These are phyloP conservation scores for Pythium guiyangense DNA, from an alignment of 352 stramenopile species.

Conservation along the genomic window DNA sequence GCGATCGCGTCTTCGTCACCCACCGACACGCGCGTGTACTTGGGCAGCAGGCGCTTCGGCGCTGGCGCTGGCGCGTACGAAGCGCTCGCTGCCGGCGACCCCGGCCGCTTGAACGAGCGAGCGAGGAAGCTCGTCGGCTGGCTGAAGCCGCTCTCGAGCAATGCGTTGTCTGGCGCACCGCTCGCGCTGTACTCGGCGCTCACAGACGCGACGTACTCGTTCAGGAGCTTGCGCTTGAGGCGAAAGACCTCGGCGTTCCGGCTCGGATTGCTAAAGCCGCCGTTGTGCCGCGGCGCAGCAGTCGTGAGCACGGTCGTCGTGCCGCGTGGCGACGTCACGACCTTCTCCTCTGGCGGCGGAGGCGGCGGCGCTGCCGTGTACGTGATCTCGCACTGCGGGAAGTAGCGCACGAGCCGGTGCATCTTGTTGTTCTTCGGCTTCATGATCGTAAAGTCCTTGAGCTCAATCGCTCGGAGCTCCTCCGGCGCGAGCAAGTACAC, in stretches of 20 bases:
- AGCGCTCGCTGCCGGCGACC: constrained; percentile 11
- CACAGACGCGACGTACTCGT: constrained; percentile 47
- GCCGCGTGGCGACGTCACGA: constrained; percentile 44
- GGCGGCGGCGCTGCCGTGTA: constrained; percentile 58
- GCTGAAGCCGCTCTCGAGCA: background rate
- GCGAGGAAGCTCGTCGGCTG: background rate
- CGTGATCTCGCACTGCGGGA: constrained; percentile 61
- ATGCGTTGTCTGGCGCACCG: background rate
- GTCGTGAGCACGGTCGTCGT: constrained; percentile 31
- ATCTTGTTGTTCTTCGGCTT: constrained; percentile 80
- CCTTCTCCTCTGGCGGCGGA: constrained; percentile 50
- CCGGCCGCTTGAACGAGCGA: constrained; percentile 15
- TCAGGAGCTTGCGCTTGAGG: constrained; percentile 57
- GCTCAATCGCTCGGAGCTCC: constrained; percentile 50
- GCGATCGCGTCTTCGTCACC: constrained; percentile 36
- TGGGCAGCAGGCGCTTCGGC: constrained; percentile 23
- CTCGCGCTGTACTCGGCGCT: background rate
- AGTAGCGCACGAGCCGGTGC: constrained; percentile 64
- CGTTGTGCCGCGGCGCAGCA: constrained; percentile 50
- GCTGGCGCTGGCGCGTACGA: constrained; percentile 4
- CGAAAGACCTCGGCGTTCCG: constrained; percentile 64
- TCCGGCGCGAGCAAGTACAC: constrained; percentile 71
- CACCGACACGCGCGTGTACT: constrained; percentile 41
- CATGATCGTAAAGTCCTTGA: constrained; percentile 83
- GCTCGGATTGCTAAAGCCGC: constrained; percentile 69